Evolutionary conservation across 176 grass and related monocot genomes (phyloP), one percentile per base, ranked within the genome.

Genomic region (Oryza glaberrima): DNA sequence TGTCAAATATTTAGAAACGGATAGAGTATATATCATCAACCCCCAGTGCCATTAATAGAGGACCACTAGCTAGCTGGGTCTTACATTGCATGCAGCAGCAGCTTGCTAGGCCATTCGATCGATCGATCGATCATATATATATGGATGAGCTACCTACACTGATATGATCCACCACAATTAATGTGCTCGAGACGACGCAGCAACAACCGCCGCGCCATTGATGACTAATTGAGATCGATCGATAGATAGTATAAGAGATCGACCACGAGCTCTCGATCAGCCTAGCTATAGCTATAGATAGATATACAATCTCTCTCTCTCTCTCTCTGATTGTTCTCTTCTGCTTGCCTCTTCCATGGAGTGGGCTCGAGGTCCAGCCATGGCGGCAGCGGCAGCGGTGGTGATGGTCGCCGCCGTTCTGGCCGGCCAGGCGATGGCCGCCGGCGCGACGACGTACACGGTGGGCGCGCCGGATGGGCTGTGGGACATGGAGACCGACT

Each of bases 401-500:
- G 17, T n/a, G 54, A 3, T 58, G 6, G 6, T 17, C 54, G 19
- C 54, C 54, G 54, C 19, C 7, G 19, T 58, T 9, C 17, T 58
- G 54, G 54, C 17, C 30, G 30, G 30, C 2, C 54, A 58, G 54
- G 54, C 19, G 6, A 6, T 16, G 19, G 54, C 19, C 6, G 54
- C 54, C 54, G 19, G 54, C 4, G 54, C 54, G 26, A 7, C 69
- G 36, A 86, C 76, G 14, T 95, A 98, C 92, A 86, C 89, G 0
- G 89, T 98, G 1, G 96, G 96, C 19, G 86, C 79, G 9, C 91
- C 91, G 3, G 82, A 58, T 34, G 96, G 96, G 15, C 79, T 90
- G 32, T 98, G 95, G 95, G 82, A 93, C 81, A 38, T 93, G 67
- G 14, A 84, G 38, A 95, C 89, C 61, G 76, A 98, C 84, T 91